Evolutionary conservation across 2,329 filamentous ascomycete genomes (phyloP).

Genomic region (Hypoxylon sp.): DNA sequence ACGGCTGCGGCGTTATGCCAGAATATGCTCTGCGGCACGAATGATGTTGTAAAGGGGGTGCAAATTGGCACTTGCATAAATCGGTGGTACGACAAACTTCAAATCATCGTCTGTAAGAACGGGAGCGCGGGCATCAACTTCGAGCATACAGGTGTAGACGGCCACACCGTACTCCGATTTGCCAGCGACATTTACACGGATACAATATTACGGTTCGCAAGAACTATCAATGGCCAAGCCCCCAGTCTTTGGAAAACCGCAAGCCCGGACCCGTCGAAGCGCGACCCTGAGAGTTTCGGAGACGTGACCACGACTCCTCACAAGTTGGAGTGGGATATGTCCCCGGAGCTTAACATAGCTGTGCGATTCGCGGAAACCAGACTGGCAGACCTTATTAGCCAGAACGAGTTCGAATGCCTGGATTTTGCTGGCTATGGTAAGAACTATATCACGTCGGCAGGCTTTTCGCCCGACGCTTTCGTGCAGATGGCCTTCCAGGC

Average conservation of each 20-base stretch:
- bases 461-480: slow-evolving; percentile 96
- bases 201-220: slow-evolving; percentile 94
- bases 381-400: slow-evolving; percentile 91
- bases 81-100: slow-evolving; percentile 98
- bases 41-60: slow-evolving; percentile 89
- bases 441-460: slow-evolving; percentile 97
- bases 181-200: slow-evolving; percentile 97
- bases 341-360: slow-evolving; percentile 88
- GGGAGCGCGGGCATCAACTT: slow-evolving; percentile 99
- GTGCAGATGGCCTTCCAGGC: slow-evolving; percentile 99
- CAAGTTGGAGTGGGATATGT: slow-evolving; percentile 98
- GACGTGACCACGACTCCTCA: slow-evolving; percentile 94
- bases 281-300: slow-evolving; percentile 90
- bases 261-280: slow-evolving; percentile 91
- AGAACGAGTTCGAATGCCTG: slow-evolving; percentile 94
- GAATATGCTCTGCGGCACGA: slow-evolving; percentile 98
- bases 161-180: slow-evolving; percentile 95
- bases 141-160: slow-evolving; percentile 97
- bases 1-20: slow-evolving; percentile 89
- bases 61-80: slow-evolving; percentile 99
- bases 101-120: slow-evolving; percentile 99
- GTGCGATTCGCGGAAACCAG: slow-evolving; percentile 95
- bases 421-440: slow-evolving; percentile 93
- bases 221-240: slow-evolving; percentile 93
- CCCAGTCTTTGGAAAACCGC: slow-evolving; percentile 91